Evolutionary conservation across 1,139 yeast genomes (phyloP).

Genomic region (Suhomyces atakaporum): DNA sequence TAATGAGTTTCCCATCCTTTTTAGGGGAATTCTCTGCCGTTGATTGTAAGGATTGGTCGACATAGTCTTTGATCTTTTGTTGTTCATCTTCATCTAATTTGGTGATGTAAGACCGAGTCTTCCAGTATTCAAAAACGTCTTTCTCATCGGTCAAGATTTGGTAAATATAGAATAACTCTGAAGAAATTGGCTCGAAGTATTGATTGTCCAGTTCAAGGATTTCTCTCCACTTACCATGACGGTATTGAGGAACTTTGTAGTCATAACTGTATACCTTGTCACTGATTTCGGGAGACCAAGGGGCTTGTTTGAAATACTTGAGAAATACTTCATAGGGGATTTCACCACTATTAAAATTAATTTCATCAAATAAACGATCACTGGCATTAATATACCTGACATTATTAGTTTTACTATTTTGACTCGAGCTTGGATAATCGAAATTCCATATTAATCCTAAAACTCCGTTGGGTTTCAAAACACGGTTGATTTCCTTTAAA

Average conservation of each 20-base stretch:
- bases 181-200: constrained; percentile 29
- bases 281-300: constrained; percentile 32
- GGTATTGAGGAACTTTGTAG: constrained; percentile 58
- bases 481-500: constrained; percentile 52
- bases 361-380: constrained; percentile 12
- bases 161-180: constrained; percentile 35
- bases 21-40: constrained; percentile 14
- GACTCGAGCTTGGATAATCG: constrained; percentile 36
- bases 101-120: constrained; percentile 60
- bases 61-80: constrained; percentile 26
- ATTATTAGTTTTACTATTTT: constrained; percentile 6
- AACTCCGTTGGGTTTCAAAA: constrained; percentile 49
- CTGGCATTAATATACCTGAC: constrained; percentile 14
- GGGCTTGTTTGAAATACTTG: constrained; percentile 17
- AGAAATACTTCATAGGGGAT: constrained; percentile 12
- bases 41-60: constrained; percentile 27
- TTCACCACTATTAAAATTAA: constrained; percentile 4
- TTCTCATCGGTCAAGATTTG: constrained; percentile 31
- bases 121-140: constrained; percentile 54
- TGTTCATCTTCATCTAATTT: constrained; percentile 42
- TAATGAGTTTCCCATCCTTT: constrained; percentile 13
- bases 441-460: constrained; percentile 66
- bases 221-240: constrained; percentile 51
- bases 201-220: constrained; percentile 32
- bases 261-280: constrained; percentile 32